Evolutionary conservation across 2,329 filamentous ascomycete genomes (phyloP).

Genomic region (Fusarium temperatum): DNA sequence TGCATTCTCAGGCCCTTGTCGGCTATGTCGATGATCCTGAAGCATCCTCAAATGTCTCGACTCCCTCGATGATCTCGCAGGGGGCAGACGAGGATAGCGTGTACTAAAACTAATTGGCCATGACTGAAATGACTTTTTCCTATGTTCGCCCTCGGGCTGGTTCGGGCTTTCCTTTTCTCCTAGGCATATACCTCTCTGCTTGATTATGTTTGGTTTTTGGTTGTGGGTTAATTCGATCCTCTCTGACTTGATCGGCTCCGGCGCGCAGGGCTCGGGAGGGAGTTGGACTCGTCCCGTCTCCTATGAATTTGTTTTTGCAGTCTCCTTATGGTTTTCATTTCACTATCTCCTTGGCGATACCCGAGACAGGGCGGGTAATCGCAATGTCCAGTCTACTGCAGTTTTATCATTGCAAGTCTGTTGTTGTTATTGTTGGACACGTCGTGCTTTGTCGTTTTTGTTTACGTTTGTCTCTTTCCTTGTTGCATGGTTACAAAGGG

Average conservation of each 20-base stretch:
- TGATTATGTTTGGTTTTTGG: constrained; percentile 46
- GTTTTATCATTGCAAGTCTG: constrained; percentile 26
- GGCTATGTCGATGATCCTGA: constrained; percentile 90
- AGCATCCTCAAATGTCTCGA: constrained; percentile 74
- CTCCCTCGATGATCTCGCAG: constrained; percentile 76
- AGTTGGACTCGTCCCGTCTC: constrained; percentile 41
- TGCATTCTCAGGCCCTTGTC: constrained; percentile 92
- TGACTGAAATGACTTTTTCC: constrained; percentile 61
- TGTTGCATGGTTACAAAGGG: constrained; percentile 39
- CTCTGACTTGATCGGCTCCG: constrained; percentile 39
- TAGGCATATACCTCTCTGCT: constrained; percentile 47
- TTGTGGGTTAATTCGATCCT: constrained; percentile 28
- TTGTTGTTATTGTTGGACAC: constrained; percentile 25
- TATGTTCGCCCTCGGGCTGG: constrained; percentile 47
- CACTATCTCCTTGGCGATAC: constrained; percentile 46
- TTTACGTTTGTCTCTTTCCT: constrained; percentile 16
- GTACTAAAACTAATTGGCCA: constrained; percentile 66
- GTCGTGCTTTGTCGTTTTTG: constrained; percentile 16
- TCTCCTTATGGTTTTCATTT: constrained; percentile 41
- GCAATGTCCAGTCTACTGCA: constrained; percentile 36
- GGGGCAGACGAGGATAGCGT: constrained; percentile 77
- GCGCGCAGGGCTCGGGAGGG: constrained; percentile 42
- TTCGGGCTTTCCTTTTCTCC: constrained; percentile 40
- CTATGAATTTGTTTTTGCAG: constrained; percentile 31
- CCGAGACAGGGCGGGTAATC: constrained; percentile 51